Percentiles rank a stretch among this genome's conserved stretches.
Conservation (phyloP, 768 basidiomycete genomes). For the Suillus paluster region DNA sequence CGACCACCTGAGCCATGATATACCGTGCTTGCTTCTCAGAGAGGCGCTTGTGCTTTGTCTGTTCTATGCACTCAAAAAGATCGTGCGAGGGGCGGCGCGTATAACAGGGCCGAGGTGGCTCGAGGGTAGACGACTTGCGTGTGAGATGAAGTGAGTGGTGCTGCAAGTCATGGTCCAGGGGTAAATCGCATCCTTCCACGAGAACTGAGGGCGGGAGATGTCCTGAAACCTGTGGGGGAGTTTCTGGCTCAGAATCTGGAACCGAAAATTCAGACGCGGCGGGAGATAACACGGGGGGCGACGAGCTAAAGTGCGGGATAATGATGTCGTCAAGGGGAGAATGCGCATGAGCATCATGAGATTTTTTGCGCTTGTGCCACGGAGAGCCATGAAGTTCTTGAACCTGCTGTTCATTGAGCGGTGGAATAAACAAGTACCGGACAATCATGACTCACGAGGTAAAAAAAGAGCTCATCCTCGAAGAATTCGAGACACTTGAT, state of each 20-base stretch:
- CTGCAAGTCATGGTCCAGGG: slow-evolving; percentile 9
- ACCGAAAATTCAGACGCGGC: slow-evolving; percentile 54
- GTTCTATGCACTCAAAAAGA: slow-evolving; percentile 95
- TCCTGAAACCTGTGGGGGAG: slow-evolving; percentile 42
- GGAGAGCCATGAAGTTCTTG: slow-evolving; percentile 94
- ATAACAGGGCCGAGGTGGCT: slow-evolving; percentile 45
- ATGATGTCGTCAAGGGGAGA: slow-evolving; percentile 27
- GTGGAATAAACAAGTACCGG: slow-evolving; percentile 1
- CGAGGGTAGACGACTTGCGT: slow-evolving; percentile 16
- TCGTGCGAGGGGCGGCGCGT: slow-evolving; percentile 85
- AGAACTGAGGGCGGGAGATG: slow-evolving; percentile 25
- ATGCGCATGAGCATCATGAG: slow-evolving; percentile 26
- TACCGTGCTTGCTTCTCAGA: slow-evolving; percentile 78
- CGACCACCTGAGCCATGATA: slow-evolving; percentile 88
- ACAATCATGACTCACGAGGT: slow-evolving; percentile 62
- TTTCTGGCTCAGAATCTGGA: slow-evolving; percentile 45
- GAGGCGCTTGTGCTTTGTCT: slow-evolving; percentile 77
- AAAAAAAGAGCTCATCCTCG: slow-evolving; percentile 85
- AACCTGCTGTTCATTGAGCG: slow-evolving; percentile 50
- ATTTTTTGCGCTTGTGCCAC: slow-evolving; percentile 62
- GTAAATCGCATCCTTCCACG: slow-evolving; percentile 19
- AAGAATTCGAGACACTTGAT: slow-evolving; percentile 84
- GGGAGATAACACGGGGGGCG: slow-evolving; percentile 60
- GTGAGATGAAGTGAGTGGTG: slow-evolving; percentile 9
- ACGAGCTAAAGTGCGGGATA: slow-evolving; percentile 34